These are phyloP conservation scores for Tuber umbilicatum DNA, from an alignment of 495 filamentous ascomycete genomes.

Conservation along the genomic window DNA sequence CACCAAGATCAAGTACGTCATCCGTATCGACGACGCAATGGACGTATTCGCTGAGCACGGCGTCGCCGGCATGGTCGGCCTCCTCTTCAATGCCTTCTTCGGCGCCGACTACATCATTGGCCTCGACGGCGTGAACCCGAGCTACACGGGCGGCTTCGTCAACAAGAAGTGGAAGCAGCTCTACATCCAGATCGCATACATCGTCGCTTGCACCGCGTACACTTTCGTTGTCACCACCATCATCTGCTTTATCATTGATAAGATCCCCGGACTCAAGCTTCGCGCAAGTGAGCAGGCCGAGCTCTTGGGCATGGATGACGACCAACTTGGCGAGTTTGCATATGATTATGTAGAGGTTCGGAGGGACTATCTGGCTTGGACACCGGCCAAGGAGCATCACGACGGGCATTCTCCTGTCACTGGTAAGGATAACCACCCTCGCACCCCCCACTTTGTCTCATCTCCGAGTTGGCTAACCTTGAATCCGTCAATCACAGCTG, in stretches of 20 bases:
- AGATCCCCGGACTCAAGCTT: conserved; percentile 81
- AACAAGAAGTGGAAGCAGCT: conserved; percentile 84
- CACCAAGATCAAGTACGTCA: conserved; percentile 96
- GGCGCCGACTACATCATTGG: conserved; percentile 83
- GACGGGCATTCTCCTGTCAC: conserved; percentile 51
- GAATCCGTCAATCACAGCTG: conserved; percentile 21
- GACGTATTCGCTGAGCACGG: conserved; percentile 98
- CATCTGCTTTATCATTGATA: conserved; percentile 77
- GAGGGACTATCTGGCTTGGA: conserved; percentile 96
- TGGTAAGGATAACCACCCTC: neutral
- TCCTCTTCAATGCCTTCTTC: conserved; percentile 90
- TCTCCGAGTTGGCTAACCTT: neutral
- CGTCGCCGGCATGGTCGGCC: conserved; percentile 84
- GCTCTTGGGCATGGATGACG: conserved; percentile 95
- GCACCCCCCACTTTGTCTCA: neutral
- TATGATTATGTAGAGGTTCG: conserved; percentile 99
- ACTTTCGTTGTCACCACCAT: conserved; percentile 76
- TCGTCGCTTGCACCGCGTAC: conserved; percentile 67
- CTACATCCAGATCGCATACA: conserved; percentile 87
- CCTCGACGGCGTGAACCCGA: conserved; percentile 86
- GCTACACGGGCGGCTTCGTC: conserved; percentile 69
- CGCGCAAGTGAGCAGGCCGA: conserved; percentile 94
- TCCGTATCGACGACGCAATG: conserved; percentile 92
- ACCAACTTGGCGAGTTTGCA: conserved; percentile 96
- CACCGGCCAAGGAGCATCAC: conserved; percentile 70